Conservation (phyloP, 352 stramenopile genomes). For the Globisporangium nagaii region DNA sequence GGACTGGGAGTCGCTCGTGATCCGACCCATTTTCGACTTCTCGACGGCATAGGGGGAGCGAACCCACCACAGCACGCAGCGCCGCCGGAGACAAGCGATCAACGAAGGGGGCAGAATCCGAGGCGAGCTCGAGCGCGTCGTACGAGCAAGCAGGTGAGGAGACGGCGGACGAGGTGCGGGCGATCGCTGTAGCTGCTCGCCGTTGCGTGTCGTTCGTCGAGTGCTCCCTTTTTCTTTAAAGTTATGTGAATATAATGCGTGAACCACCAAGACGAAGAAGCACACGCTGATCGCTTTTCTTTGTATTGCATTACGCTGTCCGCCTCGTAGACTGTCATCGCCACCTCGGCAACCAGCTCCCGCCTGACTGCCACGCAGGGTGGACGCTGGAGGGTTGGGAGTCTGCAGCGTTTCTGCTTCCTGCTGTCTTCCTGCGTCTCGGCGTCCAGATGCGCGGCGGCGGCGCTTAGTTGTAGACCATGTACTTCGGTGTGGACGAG, state of each 20-base stretch:
- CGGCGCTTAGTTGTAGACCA: conserved; percentile 93
- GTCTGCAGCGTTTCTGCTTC: background rate
- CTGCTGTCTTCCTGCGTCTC: background rate
- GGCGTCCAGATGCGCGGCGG: background rate
- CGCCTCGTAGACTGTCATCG: background rate
- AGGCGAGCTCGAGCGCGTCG: too few species aligned
- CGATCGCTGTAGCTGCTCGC: too few species aligned
- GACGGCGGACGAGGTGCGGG: too few species aligned
- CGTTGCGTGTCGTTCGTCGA: background rate
- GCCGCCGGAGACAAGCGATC: too few species aligned
- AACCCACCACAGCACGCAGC: too few species aligned
- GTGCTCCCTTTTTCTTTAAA: conserved; percentile 3
- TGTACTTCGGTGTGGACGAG: conserved; percentile 99
- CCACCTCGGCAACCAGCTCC: background rate
- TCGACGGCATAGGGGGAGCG: conserved; percentile 13
- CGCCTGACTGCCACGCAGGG: too few species aligned
- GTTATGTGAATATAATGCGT: conserved; percentile 15
- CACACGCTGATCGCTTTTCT: background rate
- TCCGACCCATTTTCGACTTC: conserved; percentile 78
- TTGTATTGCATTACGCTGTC: conserved; percentile 3
- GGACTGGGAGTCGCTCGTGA: conserved; percentile 81
- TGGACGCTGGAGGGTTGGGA: too few species aligned
- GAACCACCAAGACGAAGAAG: background rate
- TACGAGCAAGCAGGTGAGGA: too few species aligned
- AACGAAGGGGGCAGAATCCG: too few species aligned